Conservation (phyloP, 129 eudicot genomes). For the Chrysanthemum makinoi region DNA sequence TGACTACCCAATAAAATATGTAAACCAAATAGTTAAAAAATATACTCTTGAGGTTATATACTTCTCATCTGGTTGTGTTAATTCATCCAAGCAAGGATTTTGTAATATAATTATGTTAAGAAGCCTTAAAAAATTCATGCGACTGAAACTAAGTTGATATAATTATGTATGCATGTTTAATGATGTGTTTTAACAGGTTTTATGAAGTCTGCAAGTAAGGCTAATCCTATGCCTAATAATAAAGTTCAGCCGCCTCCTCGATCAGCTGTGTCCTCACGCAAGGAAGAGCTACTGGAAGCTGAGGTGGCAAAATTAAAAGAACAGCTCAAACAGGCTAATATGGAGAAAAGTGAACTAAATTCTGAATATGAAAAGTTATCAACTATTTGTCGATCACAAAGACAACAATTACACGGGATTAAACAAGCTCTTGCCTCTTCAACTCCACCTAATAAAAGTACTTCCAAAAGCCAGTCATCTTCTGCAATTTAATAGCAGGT, state of each 20-base stretch:
- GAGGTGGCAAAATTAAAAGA: slow-evolving; percentile 65
- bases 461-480: slow-evolving; percentile 28
- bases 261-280: neutral
- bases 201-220: neutral
- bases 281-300: slow-evolving; percentile 47
- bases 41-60: neutral
- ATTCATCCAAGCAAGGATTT: too few species aligned
- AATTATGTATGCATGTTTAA: too few species aligned
- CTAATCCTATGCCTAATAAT: neutral
- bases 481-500: slow-evolving; percentile 43
- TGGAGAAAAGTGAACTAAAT: slow-evolving; percentile 68
- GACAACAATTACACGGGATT: slow-evolving; percentile 79
- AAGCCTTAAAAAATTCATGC: neutral
- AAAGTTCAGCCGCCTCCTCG: slow-evolving; percentile 3
- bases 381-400: slow-evolving; percentile 71
- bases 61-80: too few species aligned
- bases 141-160: neutral
- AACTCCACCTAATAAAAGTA: slow-evolving; percentile 42
- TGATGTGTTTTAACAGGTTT: neutral
- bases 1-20: too few species aligned
- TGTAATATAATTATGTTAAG: too few species aligned
- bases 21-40: too few species aligned
- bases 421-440: slow-evolving; percentile 72
- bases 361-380: slow-evolving; percentile 74
- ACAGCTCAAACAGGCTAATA: slow-evolving; percentile 47